Evolutionary conservation across 2,329 filamentous ascomycete genomes (phyloP).

Genomic region (Rhinocladiella similis): DNA sequence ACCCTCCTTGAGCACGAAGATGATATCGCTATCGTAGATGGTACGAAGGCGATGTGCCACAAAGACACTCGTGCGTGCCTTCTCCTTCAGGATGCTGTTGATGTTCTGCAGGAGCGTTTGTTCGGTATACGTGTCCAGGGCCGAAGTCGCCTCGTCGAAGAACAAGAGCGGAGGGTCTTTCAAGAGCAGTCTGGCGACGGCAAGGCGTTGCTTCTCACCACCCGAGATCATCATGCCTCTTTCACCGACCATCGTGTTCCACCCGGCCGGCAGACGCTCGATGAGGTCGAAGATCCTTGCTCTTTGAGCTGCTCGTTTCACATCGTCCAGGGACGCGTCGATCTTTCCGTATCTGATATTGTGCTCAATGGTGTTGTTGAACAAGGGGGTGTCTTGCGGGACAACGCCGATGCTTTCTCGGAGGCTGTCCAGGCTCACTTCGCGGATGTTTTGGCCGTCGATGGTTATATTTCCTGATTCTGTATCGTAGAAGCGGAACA

Average conservation of each 20-base stretch:
- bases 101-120: constrained; percentile 88
- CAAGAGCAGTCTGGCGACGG: constrained; percentile 79
- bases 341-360: constrained; percentile 93
- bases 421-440: constrained; percentile 78
- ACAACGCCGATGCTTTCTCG: constrained; percentile 89
- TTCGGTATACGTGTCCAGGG: constrained; percentile 84
- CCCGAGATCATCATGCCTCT: constrained; percentile 82
- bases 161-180: constrained; percentile 82
- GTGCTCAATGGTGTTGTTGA: constrained; percentile 94
- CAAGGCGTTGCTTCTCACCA: constrained; percentile 88
- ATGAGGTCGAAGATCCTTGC: constrained; percentile 88
- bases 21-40: constrained; percentile 89
- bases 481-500: constrained; percentile 94
- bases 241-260: constrained; percentile 84
- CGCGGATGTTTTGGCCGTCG: constrained; percentile 87
- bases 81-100: constrained; percentile 86
- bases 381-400: constrained; percentile 93
- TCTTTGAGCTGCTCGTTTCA: constrained; percentile 74
- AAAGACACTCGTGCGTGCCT: constrained; percentile 86
- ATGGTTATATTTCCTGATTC: constrained; percentile 83
- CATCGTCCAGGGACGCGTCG: constrained; percentile 69
- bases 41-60: constrained; percentile 90
- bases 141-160: constrained; percentile 86
- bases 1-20: constrained; percentile 85
- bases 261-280: constrained; percentile 71